A percentile compares a stretch with the other conserved stretches of the same genome.
phyloP scores from a whole-genome alignment of 2,329 filamentous ascomycete genomes.

The Karstenula rhodostoma region DNA sequence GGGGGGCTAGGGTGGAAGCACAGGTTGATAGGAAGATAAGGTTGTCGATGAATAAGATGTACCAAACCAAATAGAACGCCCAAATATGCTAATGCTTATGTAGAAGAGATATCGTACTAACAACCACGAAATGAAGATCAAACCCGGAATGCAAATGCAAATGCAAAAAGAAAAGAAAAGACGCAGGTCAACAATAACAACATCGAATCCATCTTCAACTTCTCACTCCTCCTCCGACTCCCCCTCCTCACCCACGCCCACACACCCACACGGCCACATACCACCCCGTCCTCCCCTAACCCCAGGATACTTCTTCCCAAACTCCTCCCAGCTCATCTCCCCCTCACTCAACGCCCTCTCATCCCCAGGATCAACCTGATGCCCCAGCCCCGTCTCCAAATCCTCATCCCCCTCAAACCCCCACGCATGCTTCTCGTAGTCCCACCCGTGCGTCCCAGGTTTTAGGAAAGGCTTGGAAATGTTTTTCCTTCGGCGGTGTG shows the following conservation, averaged over 20 bases:
- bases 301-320: constrained; percentile 30
- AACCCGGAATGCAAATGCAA: too few relatives aligned
- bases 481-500: not conserved
- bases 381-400: constrained; percentile 29
- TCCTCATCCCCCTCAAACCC: constrained; percentile 26
- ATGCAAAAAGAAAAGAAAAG: too few relatives aligned
- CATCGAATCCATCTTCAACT: not conserved
- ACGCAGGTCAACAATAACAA: too few relatives aligned
- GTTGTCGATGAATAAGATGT: too few relatives aligned
- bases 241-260: constrained; percentile 13
- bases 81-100: not conserved
- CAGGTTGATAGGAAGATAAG: too few relatives aligned
- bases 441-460: constrained; percentile 32
- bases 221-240: constrained; percentile 18
- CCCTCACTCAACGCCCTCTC: not conserved
- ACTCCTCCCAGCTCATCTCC: constrained; percentile 17
- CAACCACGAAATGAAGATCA: not conserved
- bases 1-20: too few relatives aligned
- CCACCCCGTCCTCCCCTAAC: constrained; percentile 14
- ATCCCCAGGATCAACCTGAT: constrained; percentile 30
- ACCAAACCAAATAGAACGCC: not conserved
- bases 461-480: constrained; percentile 24
- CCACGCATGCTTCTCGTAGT: constrained; percentile 17
- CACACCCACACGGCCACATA: constrained; percentile 40
- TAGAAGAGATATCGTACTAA: not conserved